Base-by-base conservation (phyloP, 2,329 filamentous ascomycete genomes). In the Cylindrodendrum hubeiense region DNA sequence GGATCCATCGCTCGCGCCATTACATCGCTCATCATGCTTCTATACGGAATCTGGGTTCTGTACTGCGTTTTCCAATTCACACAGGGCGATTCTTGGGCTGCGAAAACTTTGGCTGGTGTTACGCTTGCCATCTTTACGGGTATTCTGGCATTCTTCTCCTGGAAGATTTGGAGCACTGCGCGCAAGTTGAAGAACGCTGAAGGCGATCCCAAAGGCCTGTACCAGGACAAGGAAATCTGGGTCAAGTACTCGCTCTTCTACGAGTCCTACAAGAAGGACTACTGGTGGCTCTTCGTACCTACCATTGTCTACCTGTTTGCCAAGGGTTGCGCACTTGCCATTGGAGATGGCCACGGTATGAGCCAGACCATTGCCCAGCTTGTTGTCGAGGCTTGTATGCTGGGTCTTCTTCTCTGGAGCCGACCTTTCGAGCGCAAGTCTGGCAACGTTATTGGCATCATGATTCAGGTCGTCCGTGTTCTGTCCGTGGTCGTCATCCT, bases 41-140 rank as follows among this genome's bases (percentile, higher is more conserved):
- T 98, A 3, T 99, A 98, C 80, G 94, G 96, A 67, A 89, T 97
- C 66, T 98, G 96, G 96, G 93, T 94, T 1, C 83, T 98, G 46
- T 98, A 97, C 81, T 98, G 95, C 79, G 88, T 99, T 67, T 98
- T 95, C 80, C 96, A 99, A 77, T 97, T 98, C 80, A 96, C 92
- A 1, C 88, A 91, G 44, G 95, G 95, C 64, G 96, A 98, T 79
- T 98, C 95, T 0, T 98, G 95, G 95, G 94, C 92, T 8, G 95
- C 94, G 49, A 96, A 97, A 79, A 72, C 87, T 0, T 89, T 98
- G 26, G 96, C 96, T 17, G 95, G 86, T 65, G 82, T 97, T 19
- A 97, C 94, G 0, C 86, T 98, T 2, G 89, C 80, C 3, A 75
- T 95, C 5, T 98, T 98, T 77, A 98, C 95, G 0, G 89, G 80